phyloP scores from a whole-genome alignment of 2,329 filamentous ascomycete genomes.

The Aphanocladium album region DNA sequence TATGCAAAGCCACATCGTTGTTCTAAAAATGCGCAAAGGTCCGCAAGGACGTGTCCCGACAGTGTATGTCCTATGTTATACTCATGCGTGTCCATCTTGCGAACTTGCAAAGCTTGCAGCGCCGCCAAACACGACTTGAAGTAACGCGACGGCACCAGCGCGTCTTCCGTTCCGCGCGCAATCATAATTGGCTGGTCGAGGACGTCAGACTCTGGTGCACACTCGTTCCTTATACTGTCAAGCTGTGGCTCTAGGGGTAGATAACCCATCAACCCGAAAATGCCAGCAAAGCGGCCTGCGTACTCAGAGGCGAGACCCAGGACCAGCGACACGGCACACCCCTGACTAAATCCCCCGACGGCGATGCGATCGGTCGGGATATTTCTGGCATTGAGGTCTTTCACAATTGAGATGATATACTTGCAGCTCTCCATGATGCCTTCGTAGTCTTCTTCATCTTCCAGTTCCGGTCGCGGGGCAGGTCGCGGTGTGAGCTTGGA shows the following conservation, averaged over 20 bases:
- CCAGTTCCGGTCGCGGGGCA: not conserved
- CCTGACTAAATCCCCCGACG: slow-evolving; percentile 4
- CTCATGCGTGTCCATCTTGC: not conserved
- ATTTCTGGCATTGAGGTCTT: not conserved
- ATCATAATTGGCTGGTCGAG: not conserved
- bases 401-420: not conserved
- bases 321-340: not conserved
- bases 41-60: not conserved
- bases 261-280: slow-evolving; percentile 1
- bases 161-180: not conserved
- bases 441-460: slow-evolving; percentile 6
- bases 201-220: not conserved
- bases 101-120: not conserved
- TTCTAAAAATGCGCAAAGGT: not conserved
- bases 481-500: not conserved
- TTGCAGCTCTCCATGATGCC: not conserved
- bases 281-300: not conserved
- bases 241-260: not conserved
- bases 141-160: not conserved
- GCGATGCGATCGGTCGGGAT: not conserved
- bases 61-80: not conserved
- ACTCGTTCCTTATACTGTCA: not conserved
- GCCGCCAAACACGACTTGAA: not conserved
- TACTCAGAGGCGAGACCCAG: not conserved
- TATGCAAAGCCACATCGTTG: not conserved